phyloP scores from a whole-genome alignment of 2,329 filamentous ascomycete genomes.

The Colletotrichum truncatum region DNA sequence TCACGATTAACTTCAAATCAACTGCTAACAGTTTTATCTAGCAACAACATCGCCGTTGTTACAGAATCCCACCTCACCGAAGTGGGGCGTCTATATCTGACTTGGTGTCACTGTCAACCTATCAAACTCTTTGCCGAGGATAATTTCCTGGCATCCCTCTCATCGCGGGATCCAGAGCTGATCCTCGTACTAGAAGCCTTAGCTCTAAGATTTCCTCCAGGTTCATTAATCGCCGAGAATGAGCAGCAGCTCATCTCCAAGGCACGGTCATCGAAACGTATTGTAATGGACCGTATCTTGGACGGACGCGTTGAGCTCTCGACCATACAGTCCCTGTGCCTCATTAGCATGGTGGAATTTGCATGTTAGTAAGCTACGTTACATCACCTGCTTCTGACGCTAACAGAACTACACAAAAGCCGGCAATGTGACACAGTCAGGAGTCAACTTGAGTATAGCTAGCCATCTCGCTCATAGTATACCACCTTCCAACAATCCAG shows the following conservation, averaged over 20 bases:
- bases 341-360: slow-evolving; percentile 48
- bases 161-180: slow-evolving; percentile 45
- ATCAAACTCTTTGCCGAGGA: slow-evolving; percentile 54
- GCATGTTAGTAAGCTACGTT: slow-evolving; percentile 35
- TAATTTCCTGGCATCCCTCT: slow-evolving; percentile 49
- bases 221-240: neutral
- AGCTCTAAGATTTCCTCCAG: slow-evolving; percentile 48
- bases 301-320: slow-evolving; percentile 47
- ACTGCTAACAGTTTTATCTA: neutral
- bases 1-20: neutral
- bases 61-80: neutral
- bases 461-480: slow-evolving; percentile 34
- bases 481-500: slow-evolving; percentile 28
- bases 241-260: neutral
- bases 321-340: slow-evolving; percentile 47
- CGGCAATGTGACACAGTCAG: slow-evolving; percentile 35
- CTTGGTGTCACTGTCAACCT: slow-evolving; percentile 59
- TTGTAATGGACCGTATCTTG: slow-evolving; percentile 43
- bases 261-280: slow-evolving; percentile 24
- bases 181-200: slow-evolving; percentile 48
- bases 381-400: neutral
- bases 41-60: neutral
- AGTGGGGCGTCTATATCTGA: slow-evolving; percentile 43
- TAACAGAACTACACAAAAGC: slow-evolving; percentile 25
- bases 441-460: slow-evolving; percentile 35